These are phyloP conservation scores for Nicotiana benthamiana DNA, from an alignment of 257 asterid species.

Conservation along the genomic window DNA sequence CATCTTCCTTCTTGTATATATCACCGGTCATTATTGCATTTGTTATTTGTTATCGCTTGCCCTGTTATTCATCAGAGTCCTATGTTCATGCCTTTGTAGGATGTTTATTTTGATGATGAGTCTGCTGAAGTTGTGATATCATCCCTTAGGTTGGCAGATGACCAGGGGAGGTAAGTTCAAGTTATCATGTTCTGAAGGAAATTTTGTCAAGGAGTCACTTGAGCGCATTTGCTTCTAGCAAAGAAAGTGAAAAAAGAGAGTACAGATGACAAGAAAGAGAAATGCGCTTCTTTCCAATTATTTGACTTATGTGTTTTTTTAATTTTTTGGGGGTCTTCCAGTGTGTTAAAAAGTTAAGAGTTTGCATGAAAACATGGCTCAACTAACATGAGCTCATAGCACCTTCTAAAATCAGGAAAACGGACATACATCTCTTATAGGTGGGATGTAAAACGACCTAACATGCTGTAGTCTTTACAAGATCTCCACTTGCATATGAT, in stretches of 20 bases:
- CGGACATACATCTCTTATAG: not conserved
- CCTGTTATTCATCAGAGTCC: not conserved
- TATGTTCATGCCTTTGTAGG: constrained; percentile 32
- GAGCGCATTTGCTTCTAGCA: not conserved
- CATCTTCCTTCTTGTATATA: not conserved
- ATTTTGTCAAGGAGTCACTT: not conserved
- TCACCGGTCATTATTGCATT: not conserved
- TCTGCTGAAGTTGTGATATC: constrained; percentile 98
- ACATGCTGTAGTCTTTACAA: not conserved
- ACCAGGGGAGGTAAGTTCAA: constrained; percentile 84
- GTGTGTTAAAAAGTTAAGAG: not conserved
- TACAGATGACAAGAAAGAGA: not conserved
- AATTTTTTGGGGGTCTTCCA: not conserved
- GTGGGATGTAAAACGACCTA: not conserved
- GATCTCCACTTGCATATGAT: not conserved
- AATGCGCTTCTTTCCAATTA: not conserved
- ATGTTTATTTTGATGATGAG: constrained; percentile 91
- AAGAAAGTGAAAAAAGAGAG: not conserved
- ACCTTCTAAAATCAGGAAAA: not conserved
- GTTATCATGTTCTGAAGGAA: not conserved
- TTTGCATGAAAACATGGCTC: not conserved
- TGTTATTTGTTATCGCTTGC: constrained; percentile 11
- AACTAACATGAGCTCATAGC: not conserved
- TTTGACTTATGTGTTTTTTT: not conserved
- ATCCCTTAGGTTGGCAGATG: constrained; percentile 88